Base-by-base conservation (phyloP, 768 basidiomycete species). In the Cyclocybe aegerita region DNA sequence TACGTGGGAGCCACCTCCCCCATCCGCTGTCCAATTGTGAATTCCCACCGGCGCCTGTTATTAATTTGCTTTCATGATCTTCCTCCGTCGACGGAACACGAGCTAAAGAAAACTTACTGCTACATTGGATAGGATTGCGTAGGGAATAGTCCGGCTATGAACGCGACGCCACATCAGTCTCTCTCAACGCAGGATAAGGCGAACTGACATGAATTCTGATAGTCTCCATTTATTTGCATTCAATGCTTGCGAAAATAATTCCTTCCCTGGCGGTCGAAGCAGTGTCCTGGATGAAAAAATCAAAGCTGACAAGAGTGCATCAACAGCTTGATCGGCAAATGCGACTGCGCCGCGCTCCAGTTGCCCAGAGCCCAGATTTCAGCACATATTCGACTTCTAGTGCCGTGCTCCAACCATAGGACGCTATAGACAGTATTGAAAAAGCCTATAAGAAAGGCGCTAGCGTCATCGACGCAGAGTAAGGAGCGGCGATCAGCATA, bases 21-120 rank as follows among this genome's bases (percentile, higher is more conserved):
- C 44, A 52, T 53, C 46, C 50, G 48, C 48, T 38, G 47, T 46
- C 39, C 44, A 37, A 43, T 46, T 50, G 49, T 39, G 12, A 40
- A 52, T 49, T 46, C 40, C 39, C 54, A 39, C 52, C 49, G 43
- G 46, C 39, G 29, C 38, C 34, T 32, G 15, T 30, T 33, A 11
- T 9, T 12, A 31, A 54, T 42, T 49, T 38, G 35, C 23, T 23
- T 53, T 43, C 41, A 50, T 48, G 49, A 47, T 49, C 50, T 52
- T 43, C 58, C 43, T 39, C 48, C 53, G 46, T 40, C 49, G 42
- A 53, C 54, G 56, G 56, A 57, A 57, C 59, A 60, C 45, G 37
- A 38, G 11, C 32, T 46, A 23, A 34, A 44, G 9, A 32, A 32
- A 35, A 10, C 10, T 10, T 23, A 15, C 11, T 39, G n/a, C 12